phyloP scores from a whole-genome alignment of 768 basidiomycete genomes.

The Lanmaoa pseudosensibilis region DNA sequence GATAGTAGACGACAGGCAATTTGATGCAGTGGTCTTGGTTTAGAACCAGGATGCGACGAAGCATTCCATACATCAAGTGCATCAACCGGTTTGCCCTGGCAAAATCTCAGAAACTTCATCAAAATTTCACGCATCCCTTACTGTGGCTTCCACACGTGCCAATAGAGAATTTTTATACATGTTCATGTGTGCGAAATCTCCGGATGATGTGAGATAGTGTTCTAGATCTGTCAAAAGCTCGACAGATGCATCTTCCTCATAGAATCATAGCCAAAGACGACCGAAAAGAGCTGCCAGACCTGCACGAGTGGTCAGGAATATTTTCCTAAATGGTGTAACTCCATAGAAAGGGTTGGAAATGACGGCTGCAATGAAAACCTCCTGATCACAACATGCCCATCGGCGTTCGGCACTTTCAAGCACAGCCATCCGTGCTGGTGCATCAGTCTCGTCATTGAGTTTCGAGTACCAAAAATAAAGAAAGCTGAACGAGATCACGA shows the following conservation, averaged over 20 bases:
- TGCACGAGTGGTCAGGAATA: background rate
- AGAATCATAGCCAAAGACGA: background rate
- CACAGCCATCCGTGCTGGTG: background rate
- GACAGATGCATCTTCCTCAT: background rate
- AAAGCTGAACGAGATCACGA: background rate
- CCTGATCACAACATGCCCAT: background rate
- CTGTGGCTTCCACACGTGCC: background rate
- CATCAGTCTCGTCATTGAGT: background rate
- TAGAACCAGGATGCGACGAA: no score
- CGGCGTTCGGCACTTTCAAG: background rate
- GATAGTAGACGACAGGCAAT: no score
- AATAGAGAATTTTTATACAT: background rate
- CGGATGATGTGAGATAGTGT: background rate
- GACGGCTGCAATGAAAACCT: background rate
- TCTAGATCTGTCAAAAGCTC: background rate
- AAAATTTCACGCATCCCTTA: no score
- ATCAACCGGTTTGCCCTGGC: no score
- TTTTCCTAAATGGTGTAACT: background rate
- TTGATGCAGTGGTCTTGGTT: no score
- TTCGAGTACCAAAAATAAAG: background rate
- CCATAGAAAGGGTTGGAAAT: background rate
- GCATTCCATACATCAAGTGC: no score
- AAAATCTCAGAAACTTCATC: no score
- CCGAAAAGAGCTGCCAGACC: background rate
- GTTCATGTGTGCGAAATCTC: background rate